Evolutionary conservation across 805 yeast genomes (phyloP).

Genomic region (Nakazawaea populi): DNA sequence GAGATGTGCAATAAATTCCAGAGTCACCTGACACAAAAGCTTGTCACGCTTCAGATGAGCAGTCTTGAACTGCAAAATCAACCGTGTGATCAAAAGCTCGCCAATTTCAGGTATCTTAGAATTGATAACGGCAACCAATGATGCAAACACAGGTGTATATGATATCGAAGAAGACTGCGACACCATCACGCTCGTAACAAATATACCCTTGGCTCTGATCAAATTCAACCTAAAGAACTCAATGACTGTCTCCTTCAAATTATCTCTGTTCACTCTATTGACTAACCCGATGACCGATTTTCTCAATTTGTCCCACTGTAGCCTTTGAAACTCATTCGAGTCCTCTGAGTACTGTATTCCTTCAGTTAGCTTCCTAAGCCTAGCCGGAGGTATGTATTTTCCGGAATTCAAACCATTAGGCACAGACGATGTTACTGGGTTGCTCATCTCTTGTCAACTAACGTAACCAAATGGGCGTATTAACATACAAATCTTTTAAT

Average conservation of each 20-base stretch:
- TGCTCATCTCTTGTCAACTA: not conserved
- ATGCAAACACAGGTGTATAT: slow-evolving; percentile 46
- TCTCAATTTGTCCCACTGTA: slow-evolving; percentile 52
- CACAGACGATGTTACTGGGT: not conserved
- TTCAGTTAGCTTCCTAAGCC: slow-evolving; percentile 35
- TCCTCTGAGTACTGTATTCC: slow-evolving; percentile 10
- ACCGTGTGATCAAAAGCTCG: slow-evolving; percentile 42
- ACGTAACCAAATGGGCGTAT: not conserved
- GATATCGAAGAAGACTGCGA: slow-evolving; percentile 37
- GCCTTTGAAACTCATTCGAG: slow-evolving; percentile 38
- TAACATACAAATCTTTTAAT: too few species aligned
- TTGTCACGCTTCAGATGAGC: slow-evolving; percentile 44
- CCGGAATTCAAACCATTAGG: slow-evolving; percentile 20
- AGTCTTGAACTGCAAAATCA: slow-evolving; percentile 53
- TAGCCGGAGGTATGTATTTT: slow-evolving; percentile 49
- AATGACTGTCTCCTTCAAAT: slow-evolving; percentile 41
- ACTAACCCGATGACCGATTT: slow-evolving; percentile 42
- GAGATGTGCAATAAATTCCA: slow-evolving; percentile 53
- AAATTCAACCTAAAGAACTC: slow-evolving; percentile 55
- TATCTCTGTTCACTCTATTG: slow-evolving; percentile 36
- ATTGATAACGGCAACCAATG: slow-evolving; percentile 55
- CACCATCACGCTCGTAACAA: slow-evolving; percentile 52
- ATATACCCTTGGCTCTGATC: slow-evolving; percentile 52
- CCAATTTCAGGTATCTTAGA: slow-evolving; percentile 69
- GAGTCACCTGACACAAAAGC: slow-evolving; percentile 33